Evolutionary conservation across 164 flowering plant species (phyloP), one percentile per base, ranked within the genome.

Genomic region (Hamamelis virginiana): DNA sequence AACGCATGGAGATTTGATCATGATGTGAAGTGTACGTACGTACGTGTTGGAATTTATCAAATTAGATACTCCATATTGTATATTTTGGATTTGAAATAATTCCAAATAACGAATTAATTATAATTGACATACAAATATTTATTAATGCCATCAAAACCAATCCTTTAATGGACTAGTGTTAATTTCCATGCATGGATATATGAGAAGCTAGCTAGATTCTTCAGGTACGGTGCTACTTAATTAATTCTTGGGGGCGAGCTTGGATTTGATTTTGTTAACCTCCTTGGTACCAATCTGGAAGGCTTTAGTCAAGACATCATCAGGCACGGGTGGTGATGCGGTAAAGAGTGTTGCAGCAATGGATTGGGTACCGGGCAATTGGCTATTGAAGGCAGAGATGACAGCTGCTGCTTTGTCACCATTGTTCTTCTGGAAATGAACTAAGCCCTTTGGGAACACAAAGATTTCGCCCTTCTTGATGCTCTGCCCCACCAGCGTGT

Each of bases 361-460:
- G 16, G 72, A 66, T 27, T 69, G 73, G n/a, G 77, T 77, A 0
- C 77, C 80, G 3, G 77, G 80, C 52, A 77, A 46, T 61, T 77
- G 80, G 47, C 80, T 74, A 46, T 63, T 77, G 64, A 77, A 77
- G 5, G 77, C 80, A 0, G 75, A 38, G 12, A 77, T 43, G 14
- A 67, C 77, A 1, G 80, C 50, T 5, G 77, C 72, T 2, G 69
- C 60, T 25, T 59, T 38, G 11, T 73, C 50, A 12, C 66, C 77
- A 47, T 74, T 70, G 71, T 77, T 77, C 77, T 74, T 73, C 68
- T 78, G 80, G 65, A 41, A 76, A 19, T 76, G 79, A 15, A 76
- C 66, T 9, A 72, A 51, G 3, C 72, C 79, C 28, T 59, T 67
- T 3, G 79, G 79, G 69, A 76, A 72, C 62, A 72, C 72, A 38